Base-by-base conservation (phyloP, 352 stramenopile genomes). In the Thalassiosira livingstoniorum region DNA sequence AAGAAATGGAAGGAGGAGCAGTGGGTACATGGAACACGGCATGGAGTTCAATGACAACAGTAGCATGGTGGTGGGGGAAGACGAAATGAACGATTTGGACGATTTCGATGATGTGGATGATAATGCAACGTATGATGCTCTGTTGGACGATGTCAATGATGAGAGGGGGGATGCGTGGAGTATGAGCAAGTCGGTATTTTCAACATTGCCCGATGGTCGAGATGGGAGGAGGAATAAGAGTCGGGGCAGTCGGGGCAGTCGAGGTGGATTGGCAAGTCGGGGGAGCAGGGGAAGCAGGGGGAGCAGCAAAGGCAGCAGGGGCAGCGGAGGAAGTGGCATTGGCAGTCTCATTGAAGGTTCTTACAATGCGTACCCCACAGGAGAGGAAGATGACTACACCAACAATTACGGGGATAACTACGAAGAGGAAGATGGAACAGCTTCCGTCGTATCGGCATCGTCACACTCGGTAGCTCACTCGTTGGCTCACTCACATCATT, bases 131-230 rank as follows among this genome's bases (percentile, higher is more conserved):
- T 62, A 37, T 15, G 73, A 64, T 21, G 1, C 67, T 0, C 51
- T 73, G 0, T 60, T 66, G 10, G 72, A 67, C 18, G 42, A 65
- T 35, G 62, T 31, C 37, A 47, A 39, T 29, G 35, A 29, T n/a
- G 47, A 45, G 32, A 60, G 62, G 39, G 43, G 35, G n/a, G 70
- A 61, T 42, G 61, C 3, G 32, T 85, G 81, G 81, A 85, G 71
- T 68, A 78, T 84, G 11, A 73, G 43, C 37, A 82, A 82, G 61
- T 82, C 75, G 15, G 81, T 75, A 27, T 85, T 85, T 72, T 81
- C 73, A 1, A 76, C 60, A 25, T 35, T 87, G 21, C 57, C 54
- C 15, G 70, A 85, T 62, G 60, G 63, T 27, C 31, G 65, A 21
- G 18, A 39, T 32, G 27, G 43, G 45, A 32, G 21, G 0, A 23